Evolutionary conservation across 169 alveolate genomes (phyloP), one percentile per base, ranked within the genome.

Genomic region (Theileria annulata): DNA sequence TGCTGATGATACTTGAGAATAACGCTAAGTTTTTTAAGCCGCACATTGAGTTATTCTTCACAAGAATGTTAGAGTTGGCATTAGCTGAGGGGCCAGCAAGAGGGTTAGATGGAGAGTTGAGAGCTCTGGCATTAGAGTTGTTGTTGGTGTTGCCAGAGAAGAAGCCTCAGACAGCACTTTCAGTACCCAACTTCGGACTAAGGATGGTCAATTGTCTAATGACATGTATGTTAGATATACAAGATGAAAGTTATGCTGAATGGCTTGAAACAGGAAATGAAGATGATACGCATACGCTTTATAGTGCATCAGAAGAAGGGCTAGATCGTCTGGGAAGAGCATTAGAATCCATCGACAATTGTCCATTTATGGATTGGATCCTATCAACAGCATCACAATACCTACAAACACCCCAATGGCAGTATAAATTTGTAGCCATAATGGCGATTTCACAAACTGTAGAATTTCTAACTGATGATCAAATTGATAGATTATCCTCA

Each of bases 381-480:
- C 89, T 82, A 58, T 88, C 91, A 35, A 67, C 79, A 33, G 95
- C 93, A 28, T 81, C 94, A 47, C 94, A 92, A 56, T 91, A 84
- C 74, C 79, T 90, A 21, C 82, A 84, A 84, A 90, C 88, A 49
- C 87, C 91, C 54, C 92, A 89, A 59, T 93, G 96, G 96, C 93
- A 91, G 74, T 94, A 93, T 75, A 88, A 89, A 60, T 92, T 90
- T 71, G 96, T 92, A 15, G 96, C 92, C 12, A 93, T 93, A 27
- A 93, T 93, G 96, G 95, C 96, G 3, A 90, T 93, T 59, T 92
- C 96, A 8, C 96, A 93, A 73, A 92, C 96, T 17, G 91, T 86
- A 30, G 96, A 93, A 58, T 92, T 89, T 72, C 91, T 93, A 62
- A 91, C 93, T 47, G 96, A 93, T 63, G 96, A 93, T 15, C 95